phyloP scores from a whole-genome alignment of 768 basidiomycete species.

The Pulveroboletus sp. region DNA sequence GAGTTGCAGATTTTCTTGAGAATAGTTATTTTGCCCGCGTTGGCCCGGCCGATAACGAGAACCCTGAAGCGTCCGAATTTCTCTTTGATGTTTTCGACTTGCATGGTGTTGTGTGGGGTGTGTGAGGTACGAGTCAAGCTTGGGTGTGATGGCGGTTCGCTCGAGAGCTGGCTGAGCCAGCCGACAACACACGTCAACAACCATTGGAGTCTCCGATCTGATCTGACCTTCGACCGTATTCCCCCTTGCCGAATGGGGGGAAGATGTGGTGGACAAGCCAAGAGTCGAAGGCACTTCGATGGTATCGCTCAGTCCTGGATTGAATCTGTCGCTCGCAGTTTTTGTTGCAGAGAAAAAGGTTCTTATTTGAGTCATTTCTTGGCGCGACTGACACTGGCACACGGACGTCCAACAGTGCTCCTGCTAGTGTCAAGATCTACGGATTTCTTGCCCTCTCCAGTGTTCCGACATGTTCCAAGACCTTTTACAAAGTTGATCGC shows the following conservation, averaged over 20 bases:
- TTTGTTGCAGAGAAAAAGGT: slow-evolving; percentile 95
- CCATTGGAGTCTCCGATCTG: too few relatives aligned
- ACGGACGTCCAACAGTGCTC: slow-evolving; percentile 49
- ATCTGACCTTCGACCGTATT: too few relatives aligned
- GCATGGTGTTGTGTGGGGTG: too few relatives aligned
- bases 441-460: slow-evolving; percentile 57
- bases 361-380: slow-evolving; percentile 8
- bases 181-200: too few relatives aligned
- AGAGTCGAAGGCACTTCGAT: slow-evolving; percentile 80
- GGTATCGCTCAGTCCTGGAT: slow-evolving; percentile 75
- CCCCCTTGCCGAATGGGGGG: slow-evolving; percentile 74
- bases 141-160: too few relatives aligned
- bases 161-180: too few relatives aligned
- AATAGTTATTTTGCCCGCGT: too few relatives aligned
- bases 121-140: too few relatives aligned
- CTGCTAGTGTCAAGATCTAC: slow-evolving; percentile 85
- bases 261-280: slow-evolving; percentile 78
- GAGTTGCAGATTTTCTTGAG: too few relatives aligned
- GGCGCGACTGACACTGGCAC: neutral
- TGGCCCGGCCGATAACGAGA: too few relatives aligned
- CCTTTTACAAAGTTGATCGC: slow-evolving; percentile 94
- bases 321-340: slow-evolving; percentile 86
- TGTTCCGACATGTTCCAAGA: slow-evolving; percentile 82
- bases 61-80: too few relatives aligned
- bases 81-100: too few relatives aligned